A percentile compares a stretch with the other conserved stretches of the same genome.
These are phyloP conservation scores for Ustilago crameri DNA, from an alignment of 1,284 basidiomycete genomes.

Conservation along the genomic window DNA sequence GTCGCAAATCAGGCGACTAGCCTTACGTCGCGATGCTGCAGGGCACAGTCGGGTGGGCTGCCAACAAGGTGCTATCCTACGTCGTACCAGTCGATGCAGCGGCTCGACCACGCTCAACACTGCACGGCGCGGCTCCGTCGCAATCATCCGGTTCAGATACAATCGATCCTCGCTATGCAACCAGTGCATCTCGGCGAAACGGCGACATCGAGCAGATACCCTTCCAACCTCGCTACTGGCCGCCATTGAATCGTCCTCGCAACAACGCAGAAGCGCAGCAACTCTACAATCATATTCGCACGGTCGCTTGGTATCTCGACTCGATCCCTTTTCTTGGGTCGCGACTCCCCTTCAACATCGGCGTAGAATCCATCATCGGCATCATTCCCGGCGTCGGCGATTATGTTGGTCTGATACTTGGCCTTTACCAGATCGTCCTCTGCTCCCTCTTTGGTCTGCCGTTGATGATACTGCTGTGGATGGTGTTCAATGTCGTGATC, in stretches of 20 bases:
- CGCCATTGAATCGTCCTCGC: conserved; percentile 15
- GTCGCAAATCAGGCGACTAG: too few species aligned
- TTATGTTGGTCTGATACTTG: conserved; percentile 56
- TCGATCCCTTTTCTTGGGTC: conserved; percentile 42
- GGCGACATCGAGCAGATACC: not conserved
- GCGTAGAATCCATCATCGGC: conserved; percentile 56
- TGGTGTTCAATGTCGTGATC: conserved; percentile 61
- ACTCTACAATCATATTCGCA: conserved; percentile 65
- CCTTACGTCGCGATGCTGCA: conserved; percentile 13
- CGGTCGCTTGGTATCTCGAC: conserved; percentile 58
- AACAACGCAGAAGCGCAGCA: conserved; percentile 59
- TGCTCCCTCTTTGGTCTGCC: conserved; percentile 63
- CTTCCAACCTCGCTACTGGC: conserved; percentile 22
- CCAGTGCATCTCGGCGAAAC: not conserved
- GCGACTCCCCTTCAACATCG: conserved; percentile 52
- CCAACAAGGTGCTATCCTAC: conserved; percentile 19
- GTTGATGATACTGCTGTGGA: conserved; percentile 44
- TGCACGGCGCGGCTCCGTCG: conserved; percentile 4
- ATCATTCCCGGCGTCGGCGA: conserved; percentile 63
- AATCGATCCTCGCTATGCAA: conserved; percentile 7
- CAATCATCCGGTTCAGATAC: not conserved
- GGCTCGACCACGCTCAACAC: conserved; percentile 23
- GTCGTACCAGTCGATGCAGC: conserved; percentile 15
- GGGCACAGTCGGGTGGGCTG: conserved; percentile 15
- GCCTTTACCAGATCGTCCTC: conserved; percentile 63